Evolutionary conservation across 768 basidiomycete genomes (phyloP).

Genomic region (Lentinula boryana): DNA sequence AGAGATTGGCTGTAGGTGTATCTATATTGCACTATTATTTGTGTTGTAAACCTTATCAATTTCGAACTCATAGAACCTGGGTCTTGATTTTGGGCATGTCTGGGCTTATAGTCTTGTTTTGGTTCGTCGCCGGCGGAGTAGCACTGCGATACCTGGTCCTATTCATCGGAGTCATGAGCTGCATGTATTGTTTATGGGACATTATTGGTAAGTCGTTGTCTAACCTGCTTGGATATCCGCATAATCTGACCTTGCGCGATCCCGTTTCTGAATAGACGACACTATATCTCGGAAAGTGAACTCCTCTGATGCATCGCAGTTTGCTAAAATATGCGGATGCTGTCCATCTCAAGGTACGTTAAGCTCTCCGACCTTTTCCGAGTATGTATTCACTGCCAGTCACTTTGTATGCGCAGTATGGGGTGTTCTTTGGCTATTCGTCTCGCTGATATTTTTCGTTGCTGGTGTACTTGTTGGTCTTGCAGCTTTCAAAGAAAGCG

Average conservation of each 20-base stretch:
- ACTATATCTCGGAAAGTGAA: conserved; percentile 82
- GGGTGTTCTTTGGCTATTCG: conserved; percentile 85
- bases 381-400: background rate
- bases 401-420: conserved; percentile 47
- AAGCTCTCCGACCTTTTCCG: background rate
- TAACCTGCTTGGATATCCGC: background rate
- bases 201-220: conserved; percentile 52
- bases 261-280: conserved; percentile 47
- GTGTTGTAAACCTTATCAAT: background rate
- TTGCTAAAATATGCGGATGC: conserved; percentile 81
- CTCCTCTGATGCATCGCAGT: conserved; percentile 81
- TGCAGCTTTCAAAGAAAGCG: conserved; percentile 73
- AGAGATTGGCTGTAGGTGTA: conserved; percentile 61
- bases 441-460: conserved; percentile 70
- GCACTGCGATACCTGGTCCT: conserved; percentile 78
- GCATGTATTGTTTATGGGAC: conserved; percentile 85
- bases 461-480: conserved; percentile 73
- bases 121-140: conserved; percentile 72
- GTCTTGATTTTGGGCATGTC: conserved; percentile 71
- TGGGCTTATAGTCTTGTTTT: conserved; percentile 73
- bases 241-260: background rate
- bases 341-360: conserved; percentile 69
- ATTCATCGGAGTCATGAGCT: conserved; percentile 85
- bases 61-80: conserved; percentile 56
- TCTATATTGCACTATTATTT: background rate